A percentile compares a stretch with the other conserved stretches of the same genome.
Evolutionary conservation across 208 protist genomes (phyloP).

Genomic region (Wallacemonas collosoma): DNA sequence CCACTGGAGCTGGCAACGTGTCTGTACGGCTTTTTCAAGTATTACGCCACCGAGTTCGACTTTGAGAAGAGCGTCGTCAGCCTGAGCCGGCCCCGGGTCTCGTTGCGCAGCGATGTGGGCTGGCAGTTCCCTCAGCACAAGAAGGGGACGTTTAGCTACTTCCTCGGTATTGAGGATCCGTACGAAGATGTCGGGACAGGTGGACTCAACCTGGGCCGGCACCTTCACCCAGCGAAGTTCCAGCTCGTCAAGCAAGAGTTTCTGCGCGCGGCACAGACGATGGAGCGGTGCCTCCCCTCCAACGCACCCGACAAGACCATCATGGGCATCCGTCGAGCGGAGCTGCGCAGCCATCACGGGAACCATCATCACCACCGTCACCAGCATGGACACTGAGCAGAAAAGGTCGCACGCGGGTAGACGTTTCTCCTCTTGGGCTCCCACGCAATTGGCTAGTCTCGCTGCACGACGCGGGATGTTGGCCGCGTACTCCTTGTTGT

Average conservation of each 20-base stretch:
- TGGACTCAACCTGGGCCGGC: conserved; percentile 86
- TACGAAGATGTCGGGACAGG: conserved; percentile 87
- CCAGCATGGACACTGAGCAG: background rate
- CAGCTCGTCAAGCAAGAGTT: conserved; percentile 90
- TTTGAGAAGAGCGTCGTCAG: conserved; percentile 82
- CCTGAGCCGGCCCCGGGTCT: conserved; percentile 68
- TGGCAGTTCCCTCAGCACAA: conserved; percentile 85
- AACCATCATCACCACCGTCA: conserved; percentile 13
- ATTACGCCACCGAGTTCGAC: conserved; percentile 84
- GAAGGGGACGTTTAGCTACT: conserved; percentile 82
- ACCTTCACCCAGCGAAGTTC: conserved; percentile 88
- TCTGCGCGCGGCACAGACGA: conserved; percentile 71
- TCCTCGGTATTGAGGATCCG: conserved; percentile 86
- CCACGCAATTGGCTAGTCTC: no score
- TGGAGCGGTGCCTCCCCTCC: conserved; percentile 74
- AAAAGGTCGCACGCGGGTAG: no score
- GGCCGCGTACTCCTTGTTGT: background rate
- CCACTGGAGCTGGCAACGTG: conserved; percentile 65
- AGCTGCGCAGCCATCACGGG: conserved; percentile 32
- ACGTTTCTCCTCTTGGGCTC: no score
- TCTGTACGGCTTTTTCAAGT: conserved; percentile 89
- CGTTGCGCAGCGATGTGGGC: conserved; percentile 55
- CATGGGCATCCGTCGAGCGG: conserved; percentile 69
- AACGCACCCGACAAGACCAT: conserved; percentile 85
- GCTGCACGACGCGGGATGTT: no score